Base-by-base conservation (phyloP, 2,329 filamentous ascomycete genomes). In the Chalaropsis thielavioides region DNA sequence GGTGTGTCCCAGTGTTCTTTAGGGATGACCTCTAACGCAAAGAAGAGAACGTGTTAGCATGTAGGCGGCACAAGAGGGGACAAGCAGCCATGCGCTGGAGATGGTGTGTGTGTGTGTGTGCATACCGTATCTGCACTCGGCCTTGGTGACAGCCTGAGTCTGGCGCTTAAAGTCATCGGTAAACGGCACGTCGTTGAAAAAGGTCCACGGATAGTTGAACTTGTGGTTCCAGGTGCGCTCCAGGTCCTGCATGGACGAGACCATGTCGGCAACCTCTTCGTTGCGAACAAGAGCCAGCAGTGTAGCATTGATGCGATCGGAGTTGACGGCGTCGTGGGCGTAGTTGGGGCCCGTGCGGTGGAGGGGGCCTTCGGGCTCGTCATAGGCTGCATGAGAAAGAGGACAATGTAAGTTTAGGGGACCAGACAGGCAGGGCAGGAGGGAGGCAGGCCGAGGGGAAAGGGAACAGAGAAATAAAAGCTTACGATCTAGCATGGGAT, bases 161-260 rank as follows among this genome's bases (percentile, higher is more conserved):
- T 82, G 84, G 71, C 78, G 79, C 77, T 95, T 97, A 79, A 99
- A 99, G 71, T 97, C 92, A 17, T 94, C 88, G 2, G 88, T 86
- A 72, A 99, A 99, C 17, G 90, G 89, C 63, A 89, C 86, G 72
- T 99, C 92, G 76, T 99, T 99, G 81, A 99, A 95, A 75, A 99
- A 99, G 8, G 91, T 96, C 90, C 94, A 99, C 0, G 94, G 94
- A 73, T 99, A 99, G 79, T 99, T 99, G 83, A 97, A 99, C 73
- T 99, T 99, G 80, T 84, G 80, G 72, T 99, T 99, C 91, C 92
- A 99, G 0, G 92, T 97, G 69, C 88, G 80, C 77, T 99, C 94
- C 67, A 99, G 81, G 72, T 99, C 92, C 64, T 77, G 76, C 90
- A 99, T 99, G 31, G 91, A 90, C 72, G 87, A 83, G 31, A 97